Base-by-base conservation (phyloP, 1,139 yeast genomes). In the Sporopachydermia cereana region DNA sequence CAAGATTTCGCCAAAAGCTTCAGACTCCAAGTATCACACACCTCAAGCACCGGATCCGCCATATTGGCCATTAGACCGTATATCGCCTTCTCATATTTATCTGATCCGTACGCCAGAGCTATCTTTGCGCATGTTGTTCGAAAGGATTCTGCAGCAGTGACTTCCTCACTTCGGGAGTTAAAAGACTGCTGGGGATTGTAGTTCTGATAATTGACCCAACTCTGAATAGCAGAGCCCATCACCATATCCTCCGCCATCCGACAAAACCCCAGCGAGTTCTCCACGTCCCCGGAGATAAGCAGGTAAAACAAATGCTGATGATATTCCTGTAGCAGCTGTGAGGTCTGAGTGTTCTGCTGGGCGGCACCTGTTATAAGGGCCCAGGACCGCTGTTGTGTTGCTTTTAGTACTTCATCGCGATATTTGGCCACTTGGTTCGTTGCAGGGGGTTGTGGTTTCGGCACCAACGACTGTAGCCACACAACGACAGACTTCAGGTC, bases 61-160 rank as follows among this genome's bases (percentile, higher is more conserved):
- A 34, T n/a, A 21, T 34, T 34, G 22, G 39, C 39, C 39, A 34
- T 7, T 9, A 16, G 22, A n/a, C 39, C 39, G 22, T 34, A 34
- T 12, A 34, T 34, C 12, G 39, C 39, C 5, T 16, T 34, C 17
- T 34, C 39, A n/a, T 34, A 34, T 34, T 34, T 34, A 34, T 34
- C 39, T 12, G 39, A 5, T 12, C 18, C 22, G 39, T 5, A n/a
- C 12, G 39, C 9, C 39, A 34, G n/a, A 16, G 39, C 18, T 16
- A 34, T 34, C 39, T 34, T 34, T 34, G 39, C 39, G 22, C 39
- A 34, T 21, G 39, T 34, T 12, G 39, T 34, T 34, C 22, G 18
- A 21, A 34, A 34, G 12, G 39, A 34, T 34, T 34, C 39, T 7
- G 20, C 18, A 7, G 39, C 39, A 7, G 18, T 34, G 9, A 12